Base-by-base conservation (phyloP, 2,329 filamentous ascomycete genomes). In the Cordyceps javanica region DNA sequence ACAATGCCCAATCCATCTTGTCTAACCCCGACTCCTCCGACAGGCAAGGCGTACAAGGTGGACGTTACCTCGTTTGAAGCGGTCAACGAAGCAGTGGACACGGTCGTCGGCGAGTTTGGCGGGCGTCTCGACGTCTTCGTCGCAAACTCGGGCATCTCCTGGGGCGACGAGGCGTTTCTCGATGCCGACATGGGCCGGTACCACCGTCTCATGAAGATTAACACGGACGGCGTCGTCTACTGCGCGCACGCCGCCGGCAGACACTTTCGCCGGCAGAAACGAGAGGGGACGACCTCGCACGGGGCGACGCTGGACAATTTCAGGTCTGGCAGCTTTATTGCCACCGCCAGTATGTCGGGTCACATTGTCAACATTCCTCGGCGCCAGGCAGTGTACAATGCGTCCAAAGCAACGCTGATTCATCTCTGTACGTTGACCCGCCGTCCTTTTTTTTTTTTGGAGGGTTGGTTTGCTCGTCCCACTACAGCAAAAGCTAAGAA, bases 151-250 rank as follows among this genome's bases (percentile, higher is more conserved):
- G 89, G 89, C 53, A 85, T 91, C 55, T 80, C 85, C 0, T 92
- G 88, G 88, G 85, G 81, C 2, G 78, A 89, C 59, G 86, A 87
- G 0, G 69, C 84, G 9, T 83, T 88, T 68, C 76, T 90, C 36
- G 85, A 89, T 60, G 87, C 85, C 25, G 74, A 82, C 5, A 67
- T 86, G 19, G 79, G 83, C 19, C 81, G 83, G 65, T 89, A 89
- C 73, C 78, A 79, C 51, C 81, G 84, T 60, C 86, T 93, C 39
- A 78, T 91, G 63, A 74, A 77, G 48, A 87, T 88, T 51, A 89
- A 94, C 70, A 72, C 93, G 14, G 87, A 90, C 69, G 87, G 88
- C 52, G 87, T 87, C 39, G 91, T 88, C 73, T 93, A 89, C 79
- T 90, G 85, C 67, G 89, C 88, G 38, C 82, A 81, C 65, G 85